These are phyloP conservation scores for Raddia guianensis DNA, from an alignment of 176 grass and related monocot species.

Conservation along the genomic window DNA sequence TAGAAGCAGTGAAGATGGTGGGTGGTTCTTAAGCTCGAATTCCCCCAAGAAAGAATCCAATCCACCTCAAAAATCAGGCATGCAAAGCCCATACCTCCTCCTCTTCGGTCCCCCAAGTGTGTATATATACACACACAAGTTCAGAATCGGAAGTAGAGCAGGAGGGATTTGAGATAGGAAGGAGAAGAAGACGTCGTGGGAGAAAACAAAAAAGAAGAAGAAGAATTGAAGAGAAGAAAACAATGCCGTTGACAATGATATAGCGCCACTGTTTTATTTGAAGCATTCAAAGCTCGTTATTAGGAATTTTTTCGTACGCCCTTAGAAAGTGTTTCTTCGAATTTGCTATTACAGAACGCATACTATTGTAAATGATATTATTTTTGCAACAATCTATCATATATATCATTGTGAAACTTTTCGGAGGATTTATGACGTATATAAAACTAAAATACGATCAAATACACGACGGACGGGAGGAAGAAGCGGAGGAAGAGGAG, in stretches of 20 bases:
- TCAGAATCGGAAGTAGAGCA: background rate
- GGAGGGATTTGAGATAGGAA: background rate
- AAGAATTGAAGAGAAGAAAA: background rate
- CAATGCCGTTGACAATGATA: constrained; percentile 34
- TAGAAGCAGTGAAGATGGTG: background rate
- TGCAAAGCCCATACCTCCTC: background rate
- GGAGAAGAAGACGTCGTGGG: background rate
- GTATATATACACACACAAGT: background rate
- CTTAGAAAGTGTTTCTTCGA: too few relatives aligned
- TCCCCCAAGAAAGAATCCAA: background rate
- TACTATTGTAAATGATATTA: too few relatives aligned
- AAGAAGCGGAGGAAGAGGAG: too few relatives aligned
- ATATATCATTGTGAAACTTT: too few relatives aligned
- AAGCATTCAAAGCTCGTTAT: constrained; percentile 24
- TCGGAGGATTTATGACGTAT: too few relatives aligned
- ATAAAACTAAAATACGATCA: too few relatives aligned
- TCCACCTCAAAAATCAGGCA: constrained; percentile 17
- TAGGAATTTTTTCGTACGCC: too few relatives aligned
- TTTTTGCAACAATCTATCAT: too few relatives aligned
- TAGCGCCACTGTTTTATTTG: constrained; percentile 23
- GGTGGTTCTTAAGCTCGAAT: background rate
- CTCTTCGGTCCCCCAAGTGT: background rate
- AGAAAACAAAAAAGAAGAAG: background rate
- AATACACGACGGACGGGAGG: too few relatives aligned
- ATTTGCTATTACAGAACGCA: too few relatives aligned